A percentile compares a stretch with the other conserved stretches of the same genome.
phyloP scores from a whole-genome alignment of 768 basidiomycete genomes.

The Podaxis mareebaensis region DNA sequence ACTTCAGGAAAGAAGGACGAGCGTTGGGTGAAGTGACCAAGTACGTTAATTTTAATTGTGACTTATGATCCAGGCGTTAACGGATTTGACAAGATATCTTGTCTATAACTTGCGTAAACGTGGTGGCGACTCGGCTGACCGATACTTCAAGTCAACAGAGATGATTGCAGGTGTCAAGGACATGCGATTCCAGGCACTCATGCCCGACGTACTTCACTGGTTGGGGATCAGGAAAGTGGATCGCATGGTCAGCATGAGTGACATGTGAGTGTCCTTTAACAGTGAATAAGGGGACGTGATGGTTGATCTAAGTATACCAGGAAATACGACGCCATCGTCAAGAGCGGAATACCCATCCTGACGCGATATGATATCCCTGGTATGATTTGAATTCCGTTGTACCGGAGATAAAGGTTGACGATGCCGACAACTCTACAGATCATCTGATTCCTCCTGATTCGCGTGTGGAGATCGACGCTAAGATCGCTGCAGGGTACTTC shows the following conservation, averaged over 20 bases:
- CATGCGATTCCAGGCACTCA: constrained; percentile 91
- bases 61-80: background rate
- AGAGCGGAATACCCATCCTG: constrained; percentile 81
- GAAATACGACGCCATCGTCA: constrained; percentile 95
- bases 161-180: constrained; percentile 93
- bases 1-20: constrained; percentile 93
- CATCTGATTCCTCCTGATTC: constrained; percentile 89
- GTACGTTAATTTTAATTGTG: constrained; percentile 35
- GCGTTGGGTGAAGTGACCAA: constrained; percentile 94
- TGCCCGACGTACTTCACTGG: constrained; percentile 98
- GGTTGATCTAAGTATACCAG: constrained; percentile 30
- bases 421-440: constrained; percentile 37
- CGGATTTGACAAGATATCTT: constrained; percentile 58
- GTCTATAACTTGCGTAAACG: constrained; percentile 98
- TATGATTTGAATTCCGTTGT: constrained; percentile 27
- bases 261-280: constrained; percentile 53
- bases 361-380: constrained; percentile 87
- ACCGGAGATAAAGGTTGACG: background rate
- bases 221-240: constrained; percentile 88
- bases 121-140: constrained; percentile 88
- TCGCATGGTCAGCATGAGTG: constrained; percentile 89
- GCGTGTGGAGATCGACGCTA: constrained; percentile 94
- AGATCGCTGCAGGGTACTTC: constrained; percentile 94
- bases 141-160: constrained; percentile 94
- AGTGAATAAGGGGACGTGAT: background rate